Evolutionary conservation across 139 green algal species (phyloP), one percentile per base, ranked within the genome.

Genomic region (Helicosporidium sp.): DNA sequence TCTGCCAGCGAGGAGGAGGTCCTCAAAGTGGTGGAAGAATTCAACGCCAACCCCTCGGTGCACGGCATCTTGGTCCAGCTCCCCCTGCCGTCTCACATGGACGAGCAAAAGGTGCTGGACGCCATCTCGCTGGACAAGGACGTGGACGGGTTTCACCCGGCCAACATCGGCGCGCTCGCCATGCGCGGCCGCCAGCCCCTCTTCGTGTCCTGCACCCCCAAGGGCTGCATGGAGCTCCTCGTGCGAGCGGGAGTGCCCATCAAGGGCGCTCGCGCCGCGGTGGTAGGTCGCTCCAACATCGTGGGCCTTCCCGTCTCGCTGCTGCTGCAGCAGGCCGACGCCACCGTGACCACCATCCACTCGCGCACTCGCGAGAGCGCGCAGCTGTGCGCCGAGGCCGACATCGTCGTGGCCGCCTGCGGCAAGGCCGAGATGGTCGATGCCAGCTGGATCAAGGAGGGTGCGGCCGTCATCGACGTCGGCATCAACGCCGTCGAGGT

Each of bases 361-460:
- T 75, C 69, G 3, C 51, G 58, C 20, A 74, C 65, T 23, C 61
- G 68, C 29, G 57, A 87, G 43, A 71, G 72, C 16, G 49, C 66
- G 43, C 50, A 65, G 1, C 70, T 92, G 7, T 75, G 77, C 36
- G 48, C 60, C 4, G 46, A 87, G 37, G 89, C 89, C 16, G 87
- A 98, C 75, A 92, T 98, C 56, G 66, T 98, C 19, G 75, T 98
- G 15, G 88, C 89, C 2, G 89, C 86, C 5, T 74, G 65, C 24
- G 87, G 87, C 25, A 55, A 75, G 40, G 61, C 85, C 27, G 74
- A 95, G 52, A 81, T 96, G 47, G 66, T 97, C 5, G 64, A 63
- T 18, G 67, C 64, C 7, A 66, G 84, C 51, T 85, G 76, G 76
- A 54, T 85, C n/a, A 85, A 85, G 57, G 36, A 45, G 6, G 76